Evolutionary conservation across 768 basidiomycete species (phyloP).

Genomic region (Boletus edulis): DNA sequence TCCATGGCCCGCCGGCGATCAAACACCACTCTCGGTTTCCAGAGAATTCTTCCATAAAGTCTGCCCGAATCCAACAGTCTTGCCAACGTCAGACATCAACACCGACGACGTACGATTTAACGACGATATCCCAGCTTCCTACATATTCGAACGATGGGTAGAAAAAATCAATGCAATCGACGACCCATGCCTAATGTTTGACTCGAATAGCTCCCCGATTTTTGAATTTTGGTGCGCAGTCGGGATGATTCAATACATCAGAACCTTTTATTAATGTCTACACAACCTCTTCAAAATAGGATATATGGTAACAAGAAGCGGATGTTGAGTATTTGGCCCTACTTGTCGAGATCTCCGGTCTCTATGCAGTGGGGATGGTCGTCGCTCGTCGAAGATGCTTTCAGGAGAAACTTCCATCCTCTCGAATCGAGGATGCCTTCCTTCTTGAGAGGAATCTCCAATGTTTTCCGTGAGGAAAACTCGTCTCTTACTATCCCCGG

Average conservation of each 20-base stretch:
- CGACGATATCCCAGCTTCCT: conserved; percentile 22
- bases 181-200: conserved; percentile 41
- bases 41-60: conserved; percentile 38
- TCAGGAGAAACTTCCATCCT: conserved; percentile 30
- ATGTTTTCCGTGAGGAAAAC: background rate
- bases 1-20: conserved; percentile 31
- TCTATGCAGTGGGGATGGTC: conserved; percentile 39
- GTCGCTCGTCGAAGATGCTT: conserved; percentile 31
- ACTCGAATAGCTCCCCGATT: conserved; percentile 21
- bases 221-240: conserved; percentile 37
- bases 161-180: conserved; percentile 32
- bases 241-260: background rate
- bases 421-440: conserved; percentile 8
- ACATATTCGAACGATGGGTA: conserved; percentile 39
- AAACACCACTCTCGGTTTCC: conserved; percentile 35
- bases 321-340: conserved; percentile 35
- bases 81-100: conserved; percentile 31
- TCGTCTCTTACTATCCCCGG: conserved; percentile 31
- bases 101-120: conserved; percentile 29
- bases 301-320: conserved; percentile 33
- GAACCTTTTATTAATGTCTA: background rate
- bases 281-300: conserved; percentile 19
- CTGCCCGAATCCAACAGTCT: conserved; percentile 36
- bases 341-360: conserved; percentile 33
- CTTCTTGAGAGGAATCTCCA: background rate